These are phyloP conservation scores for Extremus antarcticus DNA, from an alignment of 495 filamentous ascomycete species.

Conservation along the genomic window DNA sequence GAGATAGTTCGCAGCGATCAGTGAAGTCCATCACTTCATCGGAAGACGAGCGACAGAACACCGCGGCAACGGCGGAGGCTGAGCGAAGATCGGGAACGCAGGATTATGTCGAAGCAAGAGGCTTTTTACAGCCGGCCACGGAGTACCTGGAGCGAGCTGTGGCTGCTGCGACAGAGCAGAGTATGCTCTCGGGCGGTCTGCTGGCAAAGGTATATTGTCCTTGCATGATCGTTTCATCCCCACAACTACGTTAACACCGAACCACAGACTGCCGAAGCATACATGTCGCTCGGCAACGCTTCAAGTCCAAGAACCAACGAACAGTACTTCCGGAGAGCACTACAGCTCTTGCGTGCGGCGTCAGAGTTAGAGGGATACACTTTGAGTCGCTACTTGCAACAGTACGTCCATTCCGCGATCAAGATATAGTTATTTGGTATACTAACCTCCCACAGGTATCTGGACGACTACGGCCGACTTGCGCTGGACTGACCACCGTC, in stretches of 20 bases:
- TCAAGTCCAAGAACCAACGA: constrained; percentile 34
- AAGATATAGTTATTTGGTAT: constrained; percentile 31
- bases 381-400: constrained; percentile 36
- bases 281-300: constrained; percentile 44
- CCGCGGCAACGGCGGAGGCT: constrained; percentile 23
- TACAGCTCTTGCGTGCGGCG: constrained; percentile 38
- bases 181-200: constrained; percentile 31
- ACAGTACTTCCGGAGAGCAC: constrained; percentile 36
- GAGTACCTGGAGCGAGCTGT: constrained; percentile 40
- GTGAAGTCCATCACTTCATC: constrained; percentile 8
- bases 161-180: constrained; percentile 29
- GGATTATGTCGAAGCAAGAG: constrained; percentile 42
- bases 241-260: constrained; percentile 6
- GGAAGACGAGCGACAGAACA: constrained; percentile 20
- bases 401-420: constrained; percentile 23
- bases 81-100: constrained; percentile 30
- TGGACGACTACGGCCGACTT: constrained; percentile 36
- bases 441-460: constrained; percentile 35
- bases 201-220: constrained; percentile 32
- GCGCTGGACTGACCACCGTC: too few relatives aligned
- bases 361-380: constrained; percentile 30
- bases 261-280: constrained; percentile 39
- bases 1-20: constrained; percentile 17
- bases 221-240: neutral
- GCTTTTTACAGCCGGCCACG: constrained; percentile 36